A percentile compares a stretch with the other conserved stretches of the same genome.
These are phyloP conservation scores for Penstemon newberryi DNA, from an alignment of 257 asterid genomes.

Conservation along the genomic window DNA sequence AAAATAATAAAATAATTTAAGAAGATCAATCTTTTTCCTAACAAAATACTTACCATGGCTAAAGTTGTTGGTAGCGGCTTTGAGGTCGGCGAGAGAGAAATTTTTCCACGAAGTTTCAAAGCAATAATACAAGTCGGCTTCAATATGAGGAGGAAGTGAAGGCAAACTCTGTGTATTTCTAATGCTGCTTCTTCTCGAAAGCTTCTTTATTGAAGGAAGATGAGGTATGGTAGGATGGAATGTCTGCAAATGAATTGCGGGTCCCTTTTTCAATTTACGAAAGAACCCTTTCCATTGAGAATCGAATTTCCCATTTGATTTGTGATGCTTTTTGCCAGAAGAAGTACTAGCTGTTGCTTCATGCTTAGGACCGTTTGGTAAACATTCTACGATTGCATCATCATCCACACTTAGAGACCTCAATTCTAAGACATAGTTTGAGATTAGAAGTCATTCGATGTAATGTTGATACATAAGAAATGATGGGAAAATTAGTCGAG, in stretches of 20 bases:
- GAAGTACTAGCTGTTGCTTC: constrained; percentile 40
- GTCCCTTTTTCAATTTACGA: constrained; percentile 73
- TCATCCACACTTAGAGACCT: constrained; percentile 44
- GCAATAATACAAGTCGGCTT: constrained; percentile 60
- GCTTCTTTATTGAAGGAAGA: constrained; percentile 70
- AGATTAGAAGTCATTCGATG: neutral
- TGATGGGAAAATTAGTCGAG: neutral
- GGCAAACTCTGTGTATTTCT: constrained; percentile 58
- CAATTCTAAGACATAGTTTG: constrained; percentile 44
- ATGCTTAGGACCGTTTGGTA: constrained; percentile 39
- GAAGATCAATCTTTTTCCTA: neutral
- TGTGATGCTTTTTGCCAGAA: constrained; percentile 39
- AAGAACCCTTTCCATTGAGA: constrained; percentile 87
- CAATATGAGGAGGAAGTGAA: constrained; percentile 54
- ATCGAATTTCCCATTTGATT: constrained; percentile 37
- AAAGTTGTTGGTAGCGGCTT: constrained; percentile 68
- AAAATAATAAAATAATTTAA: too few species aligned
- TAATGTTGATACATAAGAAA: neutral
- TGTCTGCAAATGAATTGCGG: constrained; percentile 48
- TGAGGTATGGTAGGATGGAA: constrained; percentile 79
- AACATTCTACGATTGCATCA: constrained; percentile 33
- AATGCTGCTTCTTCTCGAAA: constrained; percentile 50
- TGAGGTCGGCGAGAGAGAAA: constrained; percentile 73
- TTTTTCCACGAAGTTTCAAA: constrained; percentile 82
- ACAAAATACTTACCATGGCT: constrained; percentile 47